Conservation (phyloP, 179 eudicot genomes). For the Silene coronaria region DNA sequence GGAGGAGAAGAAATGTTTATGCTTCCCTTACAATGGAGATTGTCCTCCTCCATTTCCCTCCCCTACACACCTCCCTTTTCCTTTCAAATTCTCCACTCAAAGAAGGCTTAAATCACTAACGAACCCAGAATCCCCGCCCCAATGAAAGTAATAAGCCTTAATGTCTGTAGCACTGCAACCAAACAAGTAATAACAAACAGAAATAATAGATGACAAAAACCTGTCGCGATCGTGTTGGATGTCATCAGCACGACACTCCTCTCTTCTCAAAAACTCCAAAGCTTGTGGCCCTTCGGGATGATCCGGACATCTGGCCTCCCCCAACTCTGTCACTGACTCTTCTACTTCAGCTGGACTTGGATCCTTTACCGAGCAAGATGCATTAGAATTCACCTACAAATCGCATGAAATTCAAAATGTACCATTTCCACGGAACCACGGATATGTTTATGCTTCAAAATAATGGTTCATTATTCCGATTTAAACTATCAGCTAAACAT, state of each 20-base stretch:
- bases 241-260: constrained; percentile 27
- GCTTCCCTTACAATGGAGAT: too few relatives aligned
- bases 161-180: neutral
- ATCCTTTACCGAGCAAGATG: constrained; percentile 36
- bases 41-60: too few relatives aligned
- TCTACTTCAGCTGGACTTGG: constrained; percentile 33
- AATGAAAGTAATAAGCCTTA: neutral
- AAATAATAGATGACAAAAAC: constrained; percentile 19
- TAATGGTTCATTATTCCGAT: neutral
- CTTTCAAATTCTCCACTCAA: too few relatives aligned
- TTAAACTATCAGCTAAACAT: neutral
- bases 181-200: neutral
- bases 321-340: constrained; percentile 37
- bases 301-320: constrained; percentile 36
- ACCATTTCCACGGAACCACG: neutral
- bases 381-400: constrained; percentile 49
- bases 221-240: constrained; percentile 26
- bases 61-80: too few relatives aligned
- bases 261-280: constrained; percentile 33
- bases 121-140: neutral
- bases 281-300: constrained; percentile 29
- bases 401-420: neutral
- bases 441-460: neutral
- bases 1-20: too few relatives aligned
- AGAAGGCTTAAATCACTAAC: too few relatives aligned